Conservation (phyloP, 352 stramenopile species). For the Plasmopara muralis region DNA sequence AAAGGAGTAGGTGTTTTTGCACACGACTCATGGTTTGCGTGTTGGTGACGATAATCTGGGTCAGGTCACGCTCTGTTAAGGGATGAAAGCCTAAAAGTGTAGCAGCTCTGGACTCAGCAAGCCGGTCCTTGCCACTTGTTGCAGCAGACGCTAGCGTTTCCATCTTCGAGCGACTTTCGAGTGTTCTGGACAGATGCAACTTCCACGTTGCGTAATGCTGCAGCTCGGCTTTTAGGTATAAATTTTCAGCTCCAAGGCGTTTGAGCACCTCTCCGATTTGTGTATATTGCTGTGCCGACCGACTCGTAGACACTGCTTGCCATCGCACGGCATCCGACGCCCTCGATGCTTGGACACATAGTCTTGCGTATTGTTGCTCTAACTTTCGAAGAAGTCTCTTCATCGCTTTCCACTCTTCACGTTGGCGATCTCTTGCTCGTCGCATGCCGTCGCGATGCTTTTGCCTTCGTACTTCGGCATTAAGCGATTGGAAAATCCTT, state of each 20-base stretch:
- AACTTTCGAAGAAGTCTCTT: constrained; percentile 28
- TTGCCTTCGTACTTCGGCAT: constrained; percentile 19
- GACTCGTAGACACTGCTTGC: constrained; percentile 3
- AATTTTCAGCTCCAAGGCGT: constrained; percentile 38
- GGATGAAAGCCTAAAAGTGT: constrained; percentile 32
- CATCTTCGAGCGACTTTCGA: constrained; percentile 23
- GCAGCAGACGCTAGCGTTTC: constrained; percentile 17
- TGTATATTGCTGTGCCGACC: constrained; percentile 15
- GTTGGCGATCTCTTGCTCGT: constrained; percentile 32
- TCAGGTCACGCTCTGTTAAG: constrained; percentile 29
- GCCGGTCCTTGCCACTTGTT: constrained; percentile 8
- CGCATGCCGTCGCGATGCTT: constrained; percentile 34
- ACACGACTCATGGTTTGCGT: constrained; percentile 25
- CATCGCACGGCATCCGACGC: constrained; percentile 6
- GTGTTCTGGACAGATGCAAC: constrained; percentile 30
- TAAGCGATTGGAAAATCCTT: constrained; percentile 14
- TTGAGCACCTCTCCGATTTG: constrained; percentile 24
- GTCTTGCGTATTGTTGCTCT: constrained; percentile 29
- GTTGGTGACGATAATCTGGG: constrained; percentile 33
- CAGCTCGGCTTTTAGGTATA: constrained; percentile 35
- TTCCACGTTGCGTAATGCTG: constrained; percentile 38
- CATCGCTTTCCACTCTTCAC: constrained; percentile 36
- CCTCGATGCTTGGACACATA: constrained; percentile 25
- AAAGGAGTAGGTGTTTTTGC: constrained; percentile 24
- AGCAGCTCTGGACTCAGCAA: no score